phyloP scores from a whole-genome alignment of 169 alveolate species.

The Neospora caninum region DNA sequence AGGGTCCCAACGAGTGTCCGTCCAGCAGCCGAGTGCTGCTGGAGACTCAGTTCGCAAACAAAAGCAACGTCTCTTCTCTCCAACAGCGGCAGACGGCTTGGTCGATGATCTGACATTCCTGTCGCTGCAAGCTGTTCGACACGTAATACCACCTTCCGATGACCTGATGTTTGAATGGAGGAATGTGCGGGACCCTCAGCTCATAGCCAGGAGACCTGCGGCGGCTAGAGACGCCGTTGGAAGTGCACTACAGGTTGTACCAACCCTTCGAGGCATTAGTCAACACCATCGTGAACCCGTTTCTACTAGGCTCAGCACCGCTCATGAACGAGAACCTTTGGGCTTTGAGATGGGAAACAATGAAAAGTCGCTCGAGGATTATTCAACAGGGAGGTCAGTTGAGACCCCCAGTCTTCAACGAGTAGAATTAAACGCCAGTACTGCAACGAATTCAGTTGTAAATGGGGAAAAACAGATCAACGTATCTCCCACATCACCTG shows the following conservation, averaged over 20 bases:
- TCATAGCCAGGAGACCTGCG: not conserved
- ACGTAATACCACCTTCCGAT: not conserved
- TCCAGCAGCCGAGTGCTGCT: not conserved
- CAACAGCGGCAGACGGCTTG: not conserved
- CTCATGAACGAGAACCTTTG: no score
- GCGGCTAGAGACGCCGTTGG: not conserved
- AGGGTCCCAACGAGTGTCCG: not conserved
- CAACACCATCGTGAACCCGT: not conserved
- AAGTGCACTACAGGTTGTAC: not conserved
- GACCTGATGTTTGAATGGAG: constrained; percentile 34
- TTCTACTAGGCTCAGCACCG: not conserved
- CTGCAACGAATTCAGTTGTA: no score
- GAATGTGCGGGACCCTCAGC: not conserved
- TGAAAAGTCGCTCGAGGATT: no score
- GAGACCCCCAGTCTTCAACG: no score
- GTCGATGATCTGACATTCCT: not conserved
- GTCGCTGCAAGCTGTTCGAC: not conserved
- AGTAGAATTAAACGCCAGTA: no score
- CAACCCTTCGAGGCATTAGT: not conserved
- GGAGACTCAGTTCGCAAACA: not conserved
- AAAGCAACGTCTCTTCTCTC: not conserved
- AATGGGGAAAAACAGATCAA: no score
- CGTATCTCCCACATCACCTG: not conserved
- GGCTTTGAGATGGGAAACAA: no score
- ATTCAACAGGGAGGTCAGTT: no score